Conservation (phyloP, 768 basidiomycete species). For the Xanthoconium purpureum region DNA sequence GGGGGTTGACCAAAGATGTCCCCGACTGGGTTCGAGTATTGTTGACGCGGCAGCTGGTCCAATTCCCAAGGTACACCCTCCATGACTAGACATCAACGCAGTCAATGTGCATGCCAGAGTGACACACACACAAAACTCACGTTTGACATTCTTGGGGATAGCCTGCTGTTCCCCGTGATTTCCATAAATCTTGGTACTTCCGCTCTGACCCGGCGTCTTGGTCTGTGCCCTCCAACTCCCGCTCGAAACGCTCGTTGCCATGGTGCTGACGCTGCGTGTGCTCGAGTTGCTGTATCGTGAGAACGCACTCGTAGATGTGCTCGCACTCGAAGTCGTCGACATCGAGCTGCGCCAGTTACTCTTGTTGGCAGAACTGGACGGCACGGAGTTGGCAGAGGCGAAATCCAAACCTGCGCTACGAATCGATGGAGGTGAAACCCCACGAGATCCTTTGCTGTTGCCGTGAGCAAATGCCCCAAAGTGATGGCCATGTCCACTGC, state of each 20-base stretch:
- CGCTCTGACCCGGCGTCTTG: conserved; percentile 17
- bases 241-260: conserved; percentile 75
- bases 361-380: conserved; percentile 42
- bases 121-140: conserved; percentile 45
- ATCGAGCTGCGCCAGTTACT: conserved; percentile 76
- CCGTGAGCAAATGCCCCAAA: conserved; percentile 12
- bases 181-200: conserved; percentile 12
- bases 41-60: conserved; percentile 62
- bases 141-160: conserved; percentile 74
- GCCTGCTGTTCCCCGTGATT: conserved; percentile 26
- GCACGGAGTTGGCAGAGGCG: conserved; percentile 57
- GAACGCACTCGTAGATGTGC: conserved; percentile 67
- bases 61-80: conserved; percentile 76
- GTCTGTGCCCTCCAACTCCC: conserved; percentile 65
- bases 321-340: conserved; percentile 66
- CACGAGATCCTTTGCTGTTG: conserved; percentile 37
- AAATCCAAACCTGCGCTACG: conserved; percentile 49
- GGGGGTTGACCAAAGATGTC: conserved; percentile 59
- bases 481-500: conserved; percentile 6
- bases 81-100: conserved; percentile 49
- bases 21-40: conserved; percentile 56
- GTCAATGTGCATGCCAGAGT: not conserved
- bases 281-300: conserved; percentile 75
- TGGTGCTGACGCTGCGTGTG: conserved; percentile 70
- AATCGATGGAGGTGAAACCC: conserved; percentile 56